These are phyloP conservation scores for Schwanniomyces occidentalis DNA, from an alignment of 805 yeast genomes.

Conservation along the genomic window DNA sequence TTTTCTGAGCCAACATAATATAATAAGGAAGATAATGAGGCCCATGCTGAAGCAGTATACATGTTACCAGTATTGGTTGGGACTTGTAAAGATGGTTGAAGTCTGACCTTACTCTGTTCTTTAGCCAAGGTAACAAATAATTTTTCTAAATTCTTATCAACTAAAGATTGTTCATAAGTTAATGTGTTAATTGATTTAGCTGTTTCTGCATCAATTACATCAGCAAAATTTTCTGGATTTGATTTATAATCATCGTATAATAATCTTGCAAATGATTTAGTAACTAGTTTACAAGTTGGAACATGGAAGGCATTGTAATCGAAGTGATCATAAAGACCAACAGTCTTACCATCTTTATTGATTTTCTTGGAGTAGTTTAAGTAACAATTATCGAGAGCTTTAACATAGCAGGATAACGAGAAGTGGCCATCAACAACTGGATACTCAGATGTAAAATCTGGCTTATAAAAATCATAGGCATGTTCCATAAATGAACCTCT, in stretches of 20 bases:
- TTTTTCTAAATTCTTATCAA: constrained; percentile 83
- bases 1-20: constrained; percentile 71
- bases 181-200: constrained; percentile 51
- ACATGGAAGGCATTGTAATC: constrained; percentile 97
- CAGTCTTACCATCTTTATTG: constrained; percentile 50
- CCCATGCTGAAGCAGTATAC: constrained; percentile 93
- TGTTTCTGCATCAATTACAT: constrained; percentile 46
- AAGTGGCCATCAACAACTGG: constrained; percentile 98
- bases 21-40: constrained; percentile 80
- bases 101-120: constrained; percentile 63
- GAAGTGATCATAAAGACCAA: constrained; percentile 68
- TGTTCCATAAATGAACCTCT: constrained; percentile 96
- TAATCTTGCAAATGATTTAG: constrained; percentile 90
- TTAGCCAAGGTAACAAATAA: constrained; percentile 77
- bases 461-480: constrained; percentile 97
- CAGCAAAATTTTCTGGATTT: constrained; percentile 59
- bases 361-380: constrained; percentile 74
- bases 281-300: constrained; percentile 94
- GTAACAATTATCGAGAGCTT: constrained; percentile 89
- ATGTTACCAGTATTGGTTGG: constrained; percentile 98
- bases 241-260: constrained; percentile 82
- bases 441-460: constrained; percentile 93
- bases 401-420: constrained; percentile 89
- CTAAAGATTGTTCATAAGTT: constrained; percentile 74
- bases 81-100: constrained; percentile 76